phyloP scores from a whole-genome alignment of 2,329 filamentous ascomycete species.

The Aspergillus terreus region DNA sequence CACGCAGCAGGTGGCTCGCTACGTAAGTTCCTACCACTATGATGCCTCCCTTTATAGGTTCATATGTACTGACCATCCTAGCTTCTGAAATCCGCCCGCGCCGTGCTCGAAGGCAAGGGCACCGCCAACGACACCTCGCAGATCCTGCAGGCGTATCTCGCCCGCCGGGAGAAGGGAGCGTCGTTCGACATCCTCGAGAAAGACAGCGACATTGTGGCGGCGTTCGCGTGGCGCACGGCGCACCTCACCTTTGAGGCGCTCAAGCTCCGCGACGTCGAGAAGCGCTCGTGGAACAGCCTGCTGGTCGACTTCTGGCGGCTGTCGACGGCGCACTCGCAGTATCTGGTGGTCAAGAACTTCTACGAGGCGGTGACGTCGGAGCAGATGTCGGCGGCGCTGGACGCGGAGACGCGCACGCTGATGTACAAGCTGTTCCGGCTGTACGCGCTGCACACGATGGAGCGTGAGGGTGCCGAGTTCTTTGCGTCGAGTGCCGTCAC shows the following conservation, averaged over 20 bases:
- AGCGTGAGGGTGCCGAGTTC: constrained; percentile 68
- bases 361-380: constrained; percentile 63
- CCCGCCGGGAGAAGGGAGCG: constrained; percentile 65
- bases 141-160: constrained; percentile 63
- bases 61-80: constrained; percentile 17
- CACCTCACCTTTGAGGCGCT: constrained; percentile 73
- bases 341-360: constrained; percentile 76
- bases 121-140: constrained; percentile 65
- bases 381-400: constrained; percentile 51
- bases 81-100: constrained; percentile 70
- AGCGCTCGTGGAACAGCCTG: constrained; percentile 72
- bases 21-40: constrained; percentile 42
- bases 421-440: constrained; percentile 66
- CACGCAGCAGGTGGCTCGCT: constrained; percentile 73
- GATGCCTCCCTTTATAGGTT: background rate
- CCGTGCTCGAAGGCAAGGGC: constrained; percentile 62
- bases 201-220: constrained; percentile 67
- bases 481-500: constrained; percentile 67
- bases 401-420: constrained; percentile 54
- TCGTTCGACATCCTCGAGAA: constrained; percentile 71
- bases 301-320: constrained; percentile 76
- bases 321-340: constrained; percentile 71
- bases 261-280: constrained; percentile 69
- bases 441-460: constrained; percentile 62
- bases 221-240: constrained; percentile 71